phyloP scores from a whole-genome alignment of 805 yeast species.

The Metschnikowia henanensis region DNA sequence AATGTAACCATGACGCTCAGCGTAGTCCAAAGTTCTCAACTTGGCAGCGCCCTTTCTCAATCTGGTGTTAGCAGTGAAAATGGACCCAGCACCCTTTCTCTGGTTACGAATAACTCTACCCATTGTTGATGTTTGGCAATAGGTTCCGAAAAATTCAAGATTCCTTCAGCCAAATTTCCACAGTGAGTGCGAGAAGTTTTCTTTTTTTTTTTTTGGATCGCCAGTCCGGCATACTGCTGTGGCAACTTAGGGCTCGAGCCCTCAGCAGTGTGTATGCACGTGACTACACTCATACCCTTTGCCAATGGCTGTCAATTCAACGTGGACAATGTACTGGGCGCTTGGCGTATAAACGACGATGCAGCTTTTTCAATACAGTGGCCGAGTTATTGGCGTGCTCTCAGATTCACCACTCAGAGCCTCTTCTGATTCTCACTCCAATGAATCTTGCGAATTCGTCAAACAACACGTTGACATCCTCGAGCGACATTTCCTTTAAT shows the following conservation, averaged over 20 bases:
- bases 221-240: slow-evolving; percentile 15
- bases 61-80: slow-evolving; percentile 99
- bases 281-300: too few species aligned
- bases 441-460: slow-evolving; percentile 67
- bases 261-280: slow-evolving; percentile 13
- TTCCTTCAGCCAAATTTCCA: slow-evolving; percentile 12
- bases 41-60: slow-evolving; percentile 99
- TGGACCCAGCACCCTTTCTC: slow-evolving; percentile 99
- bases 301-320: too few species aligned
- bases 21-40: slow-evolving; percentile 97
- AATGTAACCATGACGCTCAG: slow-evolving; percentile 99
- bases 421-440: slow-evolving; percentile 60
- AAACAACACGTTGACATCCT: slow-evolving; percentile 52
- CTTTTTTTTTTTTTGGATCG: slow-evolving; percentile 11
- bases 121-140: slow-evolving; percentile 29
- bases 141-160: slow-evolving; percentile 9
- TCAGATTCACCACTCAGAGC: slow-evolving; percentile 23
- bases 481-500: slow-evolving; percentile 35
- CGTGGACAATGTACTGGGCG: too few species aligned
- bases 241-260: slow-evolving; percentile 15
- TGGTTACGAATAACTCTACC: slow-evolving; percentile 99
- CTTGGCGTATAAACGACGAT: too few species aligned
- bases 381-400: too few species aligned
- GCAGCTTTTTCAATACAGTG: too few species aligned
- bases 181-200: slow-evolving; percentile 14